Conservation (phyloP, 2,329 filamentous ascomycete genomes). For the Cercospora zeae-maydis region DNA sequence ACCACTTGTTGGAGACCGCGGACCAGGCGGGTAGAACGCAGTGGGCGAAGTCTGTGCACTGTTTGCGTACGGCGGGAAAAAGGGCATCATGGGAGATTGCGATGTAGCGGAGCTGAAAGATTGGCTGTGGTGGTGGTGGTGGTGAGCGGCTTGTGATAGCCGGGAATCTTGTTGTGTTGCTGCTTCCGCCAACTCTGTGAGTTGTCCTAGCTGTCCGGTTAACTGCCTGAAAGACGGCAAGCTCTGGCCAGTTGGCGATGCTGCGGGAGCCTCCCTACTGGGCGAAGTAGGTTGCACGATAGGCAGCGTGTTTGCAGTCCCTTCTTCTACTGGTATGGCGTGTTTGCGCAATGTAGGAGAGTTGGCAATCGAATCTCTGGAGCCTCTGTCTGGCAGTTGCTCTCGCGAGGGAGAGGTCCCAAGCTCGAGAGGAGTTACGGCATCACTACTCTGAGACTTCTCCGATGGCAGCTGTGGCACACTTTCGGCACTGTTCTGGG, state of each 20-base stretch:
- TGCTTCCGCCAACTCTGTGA: slow-evolving; percentile 46
- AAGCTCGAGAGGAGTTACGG: slow-evolving; percentile 7
- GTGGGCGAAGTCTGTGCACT: slow-evolving; percentile 31
- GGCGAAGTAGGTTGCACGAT: slow-evolving; percentile 27
- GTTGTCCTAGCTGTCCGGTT: slow-evolving; percentile 35
- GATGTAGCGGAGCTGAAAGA: slow-evolving; percentile 32
- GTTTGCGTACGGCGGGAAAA: slow-evolving; percentile 25
- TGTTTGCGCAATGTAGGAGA: slow-evolving; percentile 28
- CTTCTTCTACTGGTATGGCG: slow-evolving; percentile 18
- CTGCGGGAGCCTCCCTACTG: slow-evolving; percentile 15
- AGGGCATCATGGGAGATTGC: slow-evolving; percentile 29
- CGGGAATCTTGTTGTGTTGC: slow-evolving; percentile 24
- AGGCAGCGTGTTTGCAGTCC: slow-evolving; percentile 26
- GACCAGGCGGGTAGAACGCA: slow-evolving; percentile 17
- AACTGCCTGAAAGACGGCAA: slow-evolving; percentile 36
- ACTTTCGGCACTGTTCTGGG: slow-evolving; percentile 19
- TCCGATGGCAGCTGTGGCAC: slow-evolving; percentile 19
- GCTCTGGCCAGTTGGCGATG: slow-evolving; percentile 28
- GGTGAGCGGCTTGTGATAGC: slow-evolving; percentile 19
- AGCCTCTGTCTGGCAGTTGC: background rate
- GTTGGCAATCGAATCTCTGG: slow-evolving; percentile 21
- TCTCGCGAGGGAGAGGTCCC: slow-evolving; percentile 1
- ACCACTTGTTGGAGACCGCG: slow-evolving; percentile 29
- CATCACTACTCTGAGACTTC: background rate
- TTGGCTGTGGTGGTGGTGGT: slow-evolving; percentile 30